A percentile compares a stretch with the other conserved stretches of the same genome.
Evolutionary conservation across 805 yeast genomes (phyloP).

Genomic region (Candida easanensis): DNA sequence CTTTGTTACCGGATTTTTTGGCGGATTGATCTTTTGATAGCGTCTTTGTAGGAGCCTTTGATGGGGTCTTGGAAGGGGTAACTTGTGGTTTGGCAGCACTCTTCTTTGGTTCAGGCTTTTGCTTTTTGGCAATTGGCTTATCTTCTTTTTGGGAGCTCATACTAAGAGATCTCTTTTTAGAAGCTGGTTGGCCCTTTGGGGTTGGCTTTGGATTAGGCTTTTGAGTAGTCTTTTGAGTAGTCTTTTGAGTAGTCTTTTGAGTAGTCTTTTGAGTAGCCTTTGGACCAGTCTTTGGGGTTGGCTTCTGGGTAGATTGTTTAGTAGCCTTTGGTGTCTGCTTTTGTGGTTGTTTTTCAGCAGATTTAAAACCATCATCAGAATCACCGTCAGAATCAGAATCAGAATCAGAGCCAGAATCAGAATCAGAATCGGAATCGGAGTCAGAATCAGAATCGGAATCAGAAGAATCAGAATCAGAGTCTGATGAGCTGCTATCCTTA

Average conservation of each 20-base stretch:
- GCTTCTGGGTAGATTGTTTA: background rate
- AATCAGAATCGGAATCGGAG: slow-evolving; percentile 21
- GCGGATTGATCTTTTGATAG: background rate
- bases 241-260: too few relatives aligned
- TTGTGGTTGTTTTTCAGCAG: background rate
- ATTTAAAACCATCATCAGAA: background rate
- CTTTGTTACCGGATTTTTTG: background rate
- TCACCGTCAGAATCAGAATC: slow-evolving; percentile 19
- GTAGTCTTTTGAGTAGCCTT: background rate
- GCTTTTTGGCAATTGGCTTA: too few relatives aligned
- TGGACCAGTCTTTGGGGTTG: background rate
- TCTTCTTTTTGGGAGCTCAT: too few relatives aligned
- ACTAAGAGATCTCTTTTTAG: too few relatives aligned
- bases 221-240: too few relatives aligned
- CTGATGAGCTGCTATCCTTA: background rate
- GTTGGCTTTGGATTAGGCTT: too few relatives aligned
- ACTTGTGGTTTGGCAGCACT: background rate
- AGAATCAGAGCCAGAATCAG: slow-evolving; percentile 15
- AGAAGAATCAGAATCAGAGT: slow-evolving; percentile 20
- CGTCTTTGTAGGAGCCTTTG: background rate
- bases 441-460: slow-evolving; percentile 33
- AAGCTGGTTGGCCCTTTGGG: too few relatives aligned
- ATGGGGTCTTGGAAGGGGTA: background rate
- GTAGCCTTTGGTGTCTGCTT: background rate
- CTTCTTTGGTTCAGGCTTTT: too few relatives aligned